Base-by-base conservation (phyloP, 495 filamentous ascomycete species). In the Pseudoneurospora amorphoporcata region DNA sequence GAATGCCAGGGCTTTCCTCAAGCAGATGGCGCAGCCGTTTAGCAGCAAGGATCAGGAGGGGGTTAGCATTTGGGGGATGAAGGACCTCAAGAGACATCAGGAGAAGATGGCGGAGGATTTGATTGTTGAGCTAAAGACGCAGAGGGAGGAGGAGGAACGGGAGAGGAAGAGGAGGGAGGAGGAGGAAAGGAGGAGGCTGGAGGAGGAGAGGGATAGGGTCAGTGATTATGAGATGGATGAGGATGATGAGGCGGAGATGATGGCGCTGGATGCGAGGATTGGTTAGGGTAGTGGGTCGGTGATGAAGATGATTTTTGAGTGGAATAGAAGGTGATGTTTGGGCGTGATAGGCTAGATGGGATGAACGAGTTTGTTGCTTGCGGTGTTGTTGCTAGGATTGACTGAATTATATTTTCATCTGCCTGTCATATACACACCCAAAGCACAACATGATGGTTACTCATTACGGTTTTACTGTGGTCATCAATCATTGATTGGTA, bases 1-100 rank as follows among this genome's bases (percentile, higher is more conserved):
- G 47, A 88, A 86, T 29, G 95, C 95, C 12, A 93, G 95, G 83
- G 91, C 92, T 47, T 99, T 98, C 82, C 79, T 99, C 77, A 87
- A 90, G 70, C 89, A 88, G 17, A 98, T 99, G 92, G 92, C 91
- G 10, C 92, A 95, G 82, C 94, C 94, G 32, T 97, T 97, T 81
- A 89, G 89, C 45, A 81, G 90, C 3, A 90, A 85, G 71, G 90
- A 95, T 79, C 93, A 97, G 78, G 94, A 97, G 73, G 95, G 95
- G 1, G 90, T 97, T 73, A 95, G 92, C 71, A 96, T 92, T 10
- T 99, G 95, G 95, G 93, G 90, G 69, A 80, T 93, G 73, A 86
- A 85, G 71, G 92, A 99, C 75, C 81, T 99, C 71, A 85, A 89
- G 77, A 84, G 81, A 40, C 92, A 97, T 79, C 90, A 97, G 84